Evolutionary conservation across 768 basidiomycete species (phyloP).

Genomic region (Podaxis mareebaensis): DNA sequence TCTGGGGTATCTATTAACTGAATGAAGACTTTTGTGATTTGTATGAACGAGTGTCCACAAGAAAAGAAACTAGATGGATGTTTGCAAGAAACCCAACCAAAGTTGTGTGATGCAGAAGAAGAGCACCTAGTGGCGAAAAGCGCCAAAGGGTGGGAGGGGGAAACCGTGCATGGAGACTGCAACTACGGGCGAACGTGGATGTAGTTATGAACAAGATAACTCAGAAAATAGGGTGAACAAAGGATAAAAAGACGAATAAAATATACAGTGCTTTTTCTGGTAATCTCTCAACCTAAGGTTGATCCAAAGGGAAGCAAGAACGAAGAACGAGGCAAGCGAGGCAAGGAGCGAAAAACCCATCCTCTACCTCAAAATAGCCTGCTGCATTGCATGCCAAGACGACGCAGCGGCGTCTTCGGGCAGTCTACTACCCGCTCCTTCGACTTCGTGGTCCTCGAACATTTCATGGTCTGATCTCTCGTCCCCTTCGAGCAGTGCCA

Average conservation of each 20-base stretch:
- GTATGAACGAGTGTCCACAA: neutral
- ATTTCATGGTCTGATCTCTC: constrained; percentile 61
- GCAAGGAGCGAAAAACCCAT: neutral
- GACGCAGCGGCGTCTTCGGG: neutral
- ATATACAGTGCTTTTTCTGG: neutral
- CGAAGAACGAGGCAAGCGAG: neutral
- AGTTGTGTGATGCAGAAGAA: neutral
- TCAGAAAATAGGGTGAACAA: neutral
- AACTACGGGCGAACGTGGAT: too few relatives aligned
- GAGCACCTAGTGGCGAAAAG: neutral
- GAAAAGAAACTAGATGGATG: neutral
- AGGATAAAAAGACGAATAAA: neutral
- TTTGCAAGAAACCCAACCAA: neutral
- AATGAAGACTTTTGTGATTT: neutral
- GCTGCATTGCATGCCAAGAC: constrained; percentile 4
- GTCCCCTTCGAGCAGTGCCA: constrained; percentile 82
- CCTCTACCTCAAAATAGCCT: neutral
- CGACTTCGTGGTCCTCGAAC: constrained; percentile 8
- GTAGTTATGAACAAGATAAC: neutral
- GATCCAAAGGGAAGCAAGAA: neutral
- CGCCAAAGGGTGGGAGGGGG: too few relatives aligned
- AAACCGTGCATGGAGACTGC: neutral
- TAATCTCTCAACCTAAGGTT: neutral
- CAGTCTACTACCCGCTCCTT: neutral
- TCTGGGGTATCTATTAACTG: neutral